Conservation (phyloP, 345 rosid genomes). For the Pseudoturritis turrita region DNA sequence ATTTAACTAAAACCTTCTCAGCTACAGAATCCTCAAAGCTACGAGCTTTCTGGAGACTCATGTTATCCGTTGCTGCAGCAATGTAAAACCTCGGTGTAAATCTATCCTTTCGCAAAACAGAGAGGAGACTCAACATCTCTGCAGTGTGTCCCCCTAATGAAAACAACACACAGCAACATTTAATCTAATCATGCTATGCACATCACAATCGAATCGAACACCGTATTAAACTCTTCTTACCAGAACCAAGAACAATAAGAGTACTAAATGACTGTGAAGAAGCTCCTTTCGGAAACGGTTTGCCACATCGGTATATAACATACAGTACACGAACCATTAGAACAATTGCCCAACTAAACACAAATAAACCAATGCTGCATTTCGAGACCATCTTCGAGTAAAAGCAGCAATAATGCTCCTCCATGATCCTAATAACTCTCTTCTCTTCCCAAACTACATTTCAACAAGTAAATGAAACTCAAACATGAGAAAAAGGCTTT, state of each 20-base stretch:
- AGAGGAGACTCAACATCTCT: conserved; percentile 82
- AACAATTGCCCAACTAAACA: not conserved
- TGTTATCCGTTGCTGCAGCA: conserved; percentile 89
- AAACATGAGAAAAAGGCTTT: no score
- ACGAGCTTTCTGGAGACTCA: conserved; percentile 91
- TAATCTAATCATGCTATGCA: not conserved
- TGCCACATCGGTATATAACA: conserved; percentile 42
- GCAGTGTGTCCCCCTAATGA: conserved; percentile 88
- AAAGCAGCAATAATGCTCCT: conserved; percentile 10
- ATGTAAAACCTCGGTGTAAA: conserved; percentile 71
- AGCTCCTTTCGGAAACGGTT: conserved; percentile 36
- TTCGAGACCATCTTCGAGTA: conserved; percentile 24
- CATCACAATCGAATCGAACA: not conserved
- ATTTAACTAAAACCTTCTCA: conserved; percentile 37
- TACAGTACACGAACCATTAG: conserved; percentile 30
- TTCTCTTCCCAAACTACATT: not conserved
- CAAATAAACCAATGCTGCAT: conserved; percentile 9
- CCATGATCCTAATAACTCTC: conserved; percentile 13
- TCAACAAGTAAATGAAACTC: not conserved
- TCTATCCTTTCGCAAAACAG: conserved; percentile 53
- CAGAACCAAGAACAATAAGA: conserved; percentile 63
- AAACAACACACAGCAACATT: not conserved
- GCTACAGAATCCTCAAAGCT: conserved; percentile 52
- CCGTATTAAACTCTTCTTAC: conserved; percentile 18
- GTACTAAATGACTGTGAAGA: conserved; percentile 38